phyloP scores from a whole-genome alignment of 225 moss, liverwort and hornwort genomes.

The Physcomitrellopsis africana region DNA sequence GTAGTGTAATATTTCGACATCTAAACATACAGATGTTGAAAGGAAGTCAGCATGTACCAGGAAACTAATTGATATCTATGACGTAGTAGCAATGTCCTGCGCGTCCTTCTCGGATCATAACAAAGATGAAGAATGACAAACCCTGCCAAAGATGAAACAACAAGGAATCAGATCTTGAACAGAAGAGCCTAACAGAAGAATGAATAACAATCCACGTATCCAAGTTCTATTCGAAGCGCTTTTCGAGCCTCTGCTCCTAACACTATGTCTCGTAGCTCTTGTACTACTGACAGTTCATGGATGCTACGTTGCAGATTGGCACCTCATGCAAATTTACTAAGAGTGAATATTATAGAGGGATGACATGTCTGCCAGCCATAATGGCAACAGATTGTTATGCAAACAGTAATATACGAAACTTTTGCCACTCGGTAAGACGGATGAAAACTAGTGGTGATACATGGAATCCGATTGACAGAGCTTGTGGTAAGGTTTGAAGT shows the following conservation, averaged over 20 bases:
- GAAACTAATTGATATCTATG: slow-evolving; percentile 66
- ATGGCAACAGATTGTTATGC: too few species aligned
- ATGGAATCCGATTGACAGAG: background rate
- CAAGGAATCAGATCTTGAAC: slow-evolving; percentile 18
- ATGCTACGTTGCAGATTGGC: background rate
- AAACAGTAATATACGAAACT: too few species aligned
- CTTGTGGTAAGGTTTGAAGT: too few species aligned
- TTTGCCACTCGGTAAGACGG: too few species aligned
- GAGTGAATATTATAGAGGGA: too few species aligned
- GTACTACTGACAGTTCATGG: background rate
- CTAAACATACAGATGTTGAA: background rate
- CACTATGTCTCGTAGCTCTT: slow-evolving; percentile 12
- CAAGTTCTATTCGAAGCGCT: background rate
- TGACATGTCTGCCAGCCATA: too few species aligned
- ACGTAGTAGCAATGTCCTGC: slow-evolving; percentile 56
- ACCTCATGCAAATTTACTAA: too few species aligned
- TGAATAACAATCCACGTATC: background rate
- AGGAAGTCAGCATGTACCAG: slow-evolving; percentile 43
- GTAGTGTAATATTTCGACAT: background rate
- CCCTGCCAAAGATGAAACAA: slow-evolving; percentile 36
- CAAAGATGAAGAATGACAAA: slow-evolving; percentile 57
- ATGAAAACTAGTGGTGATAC: background rate
- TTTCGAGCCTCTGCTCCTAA: slow-evolving; percentile 5
- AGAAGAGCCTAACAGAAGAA: background rate
- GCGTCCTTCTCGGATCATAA: slow-evolving; percentile 58